Percentiles rank a stretch among this genome's conserved stretches.
Conservation (phyloP, 1,284 basidiomycete genomes). For the Naganishia albida region DNA sequence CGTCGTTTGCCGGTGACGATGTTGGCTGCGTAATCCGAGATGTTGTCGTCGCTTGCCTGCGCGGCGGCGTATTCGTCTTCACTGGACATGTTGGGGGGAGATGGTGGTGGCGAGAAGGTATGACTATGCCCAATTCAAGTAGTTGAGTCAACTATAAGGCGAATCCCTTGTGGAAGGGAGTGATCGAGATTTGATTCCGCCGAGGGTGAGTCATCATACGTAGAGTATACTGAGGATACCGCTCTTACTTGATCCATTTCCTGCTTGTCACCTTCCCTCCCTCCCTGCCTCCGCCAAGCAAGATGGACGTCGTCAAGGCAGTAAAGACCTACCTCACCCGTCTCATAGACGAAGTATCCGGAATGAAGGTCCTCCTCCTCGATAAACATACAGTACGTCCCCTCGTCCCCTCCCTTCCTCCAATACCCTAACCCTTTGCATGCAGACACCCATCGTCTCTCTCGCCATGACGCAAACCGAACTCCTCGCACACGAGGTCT, state of each 20-base stretch:
- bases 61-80: constrained; percentile 7
- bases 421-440: constrained; percentile 5
- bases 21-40: constrained; percentile 3
- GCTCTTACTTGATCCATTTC: neutral
- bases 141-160: neutral
- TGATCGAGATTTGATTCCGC: constrained; percentile 11
- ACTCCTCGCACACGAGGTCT: constrained; percentile 93
- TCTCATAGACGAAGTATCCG: constrained; percentile 77
- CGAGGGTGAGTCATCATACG: neutral
- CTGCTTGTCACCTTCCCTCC: neutral
- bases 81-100: constrained; percentile 14
- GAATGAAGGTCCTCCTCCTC: constrained; percentile 97
- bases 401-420: constrained; percentile 1
- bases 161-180: neutral
- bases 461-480: constrained; percentile 92
- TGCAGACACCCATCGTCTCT: constrained; percentile 93
- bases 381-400: constrained; percentile 85
- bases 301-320: constrained; percentile 94
- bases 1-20: constrained; percentile 16
- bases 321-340: constrained; percentile 91
- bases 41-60: constrained; percentile 1
- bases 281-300: constrained; percentile 3
- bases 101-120: neutral
- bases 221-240: neutral
- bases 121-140: neutral